These are phyloP conservation scores for Naganishia onofrii DNA, from an alignment of 768 basidiomycete species.

Conservation along the genomic window DNA sequence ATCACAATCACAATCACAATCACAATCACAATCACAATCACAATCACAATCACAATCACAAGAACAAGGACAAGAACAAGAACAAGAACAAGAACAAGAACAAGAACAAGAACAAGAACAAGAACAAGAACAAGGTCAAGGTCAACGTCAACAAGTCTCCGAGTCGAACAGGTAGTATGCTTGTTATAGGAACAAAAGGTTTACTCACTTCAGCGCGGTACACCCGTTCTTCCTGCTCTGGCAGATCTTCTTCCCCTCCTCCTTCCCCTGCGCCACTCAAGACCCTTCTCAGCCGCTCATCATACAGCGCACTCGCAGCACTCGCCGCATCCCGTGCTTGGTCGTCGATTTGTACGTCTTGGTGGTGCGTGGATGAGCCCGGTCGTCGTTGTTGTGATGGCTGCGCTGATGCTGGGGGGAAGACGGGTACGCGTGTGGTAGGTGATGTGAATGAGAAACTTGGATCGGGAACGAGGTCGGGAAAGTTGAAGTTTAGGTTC, in stretches of 20 bases:
- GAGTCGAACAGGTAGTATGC: too few relatives aligned
- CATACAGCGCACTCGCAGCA: background rate
- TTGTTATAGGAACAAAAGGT: too few relatives aligned
- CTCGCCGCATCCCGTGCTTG: background rate
- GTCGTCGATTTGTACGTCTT: too few relatives aligned
- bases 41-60: too few relatives aligned
- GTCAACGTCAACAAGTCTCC: background rate
- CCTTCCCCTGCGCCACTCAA: constrained; percentile 10
- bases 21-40: too few relatives aligned
- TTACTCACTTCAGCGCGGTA: constrained; percentile 28
- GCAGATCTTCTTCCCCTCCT: constrained; percentile 15
- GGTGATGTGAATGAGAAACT: background rate
- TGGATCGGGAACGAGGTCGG: constrained; percentile 17
- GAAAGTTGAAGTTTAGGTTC: constrained; percentile 12
- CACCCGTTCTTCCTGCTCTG: constrained; percentile 25
- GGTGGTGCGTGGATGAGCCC: too few relatives aligned
- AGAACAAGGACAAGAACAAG: too few relatives aligned
- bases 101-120: too few relatives aligned
- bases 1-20: too few relatives aligned
- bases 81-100: too few relatives aligned
- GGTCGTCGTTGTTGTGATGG: too few relatives aligned
- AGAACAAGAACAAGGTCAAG: too few relatives aligned
- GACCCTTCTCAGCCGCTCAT: background rate
- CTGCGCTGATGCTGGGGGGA: background rate
- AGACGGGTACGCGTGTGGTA: background rate